Evolutionary conservation across 441 rosid species (phyloP), one percentile per base, ranked within the genome.

Genomic region (Lepidium campestre): DNA sequence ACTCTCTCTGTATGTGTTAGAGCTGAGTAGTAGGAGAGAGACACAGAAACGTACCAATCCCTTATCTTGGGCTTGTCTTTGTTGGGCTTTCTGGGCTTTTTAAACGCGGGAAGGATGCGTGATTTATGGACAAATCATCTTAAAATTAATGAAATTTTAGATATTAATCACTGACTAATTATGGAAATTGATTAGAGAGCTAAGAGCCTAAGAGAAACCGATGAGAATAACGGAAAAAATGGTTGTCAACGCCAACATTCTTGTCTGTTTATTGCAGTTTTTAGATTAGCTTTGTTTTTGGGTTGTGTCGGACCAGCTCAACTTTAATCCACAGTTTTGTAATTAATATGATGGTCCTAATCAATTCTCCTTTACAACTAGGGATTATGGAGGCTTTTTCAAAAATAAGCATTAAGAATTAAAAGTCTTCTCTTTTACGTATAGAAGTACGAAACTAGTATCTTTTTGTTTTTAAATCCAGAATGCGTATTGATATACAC

Each of bases 71-170:
- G 77, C 62, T 41, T 29, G 1, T 60, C 0, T 19, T 0, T 55
- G 9, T 10, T 53, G 60, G 76, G 66, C 54, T 40, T 13, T 31
- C 7, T 57, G 62, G 48, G 62, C 62, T 41, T 22, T 69, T 41
- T 49, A 25, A 10, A 5, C 29, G 45, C 50, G 53, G 44, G 63
- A 70, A 63, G 17, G 2, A 19, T 61, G 15, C 19, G 10, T 1
- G 0, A 13, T 62, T 23, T 12, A 52, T 13, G 35, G 34, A 29
- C 40, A 18, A 59, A 60, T 58, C 36, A 15, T 39, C 40, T 29
- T 29, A 11, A 7, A n/a, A 0, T 59, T 31, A 18, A 39, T 15
- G 3, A 37, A 47, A 23, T 67, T 67, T 67, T 11, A 42, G 12
- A 35, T 7, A 11, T 53, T 40, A 53, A 29, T 10, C 13, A 42